Percentiles rank a stretch among this genome's conserved stretches.
Evolutionary conservation across 306 rosid species (phyloP).

Genomic region (Trifolium fragiferum): DNA sequence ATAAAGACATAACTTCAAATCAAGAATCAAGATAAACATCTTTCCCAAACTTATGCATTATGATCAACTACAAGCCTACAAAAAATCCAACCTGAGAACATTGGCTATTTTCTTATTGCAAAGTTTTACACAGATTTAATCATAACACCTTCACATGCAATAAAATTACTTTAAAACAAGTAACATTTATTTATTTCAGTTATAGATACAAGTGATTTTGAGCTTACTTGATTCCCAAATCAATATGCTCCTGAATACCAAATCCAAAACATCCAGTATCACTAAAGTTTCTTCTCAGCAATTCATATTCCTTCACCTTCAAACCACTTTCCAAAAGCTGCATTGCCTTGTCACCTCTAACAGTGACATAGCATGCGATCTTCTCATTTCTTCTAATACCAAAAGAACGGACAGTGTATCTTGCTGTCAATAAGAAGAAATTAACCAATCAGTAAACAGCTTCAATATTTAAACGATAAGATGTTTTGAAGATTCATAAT

Average conservation of each 20-base stretch:
- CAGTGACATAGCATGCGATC: conserved; percentile 10
- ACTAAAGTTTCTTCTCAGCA: conserved; percentile 14
- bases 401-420: conserved; percentile 9
- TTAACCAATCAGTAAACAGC: neutral
- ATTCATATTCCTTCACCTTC: conserved; percentile 13
- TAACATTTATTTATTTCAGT: neutral
- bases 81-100: no score
- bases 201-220: neutral
- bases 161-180: neutral
- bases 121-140: neutral
- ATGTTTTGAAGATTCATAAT: no score
- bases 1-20: neutral
- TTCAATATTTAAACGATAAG: no score
- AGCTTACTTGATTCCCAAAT: conserved; percentile 5
- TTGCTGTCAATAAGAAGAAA: neutral
- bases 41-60: no score
- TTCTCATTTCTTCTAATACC: conserved; percentile 18
- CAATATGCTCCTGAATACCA: conserved; percentile 19
- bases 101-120: neutral
- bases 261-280: conserved; percentile 13
- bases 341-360: conserved; percentile 20
- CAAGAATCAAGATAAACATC: no score
- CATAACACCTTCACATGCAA: neutral
- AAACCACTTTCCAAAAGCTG: conserved; percentile 17
- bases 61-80: neutral